Evolutionary conservation across 257 asterid genomes (phyloP).

Genomic region (Primulina eburnea): DNA sequence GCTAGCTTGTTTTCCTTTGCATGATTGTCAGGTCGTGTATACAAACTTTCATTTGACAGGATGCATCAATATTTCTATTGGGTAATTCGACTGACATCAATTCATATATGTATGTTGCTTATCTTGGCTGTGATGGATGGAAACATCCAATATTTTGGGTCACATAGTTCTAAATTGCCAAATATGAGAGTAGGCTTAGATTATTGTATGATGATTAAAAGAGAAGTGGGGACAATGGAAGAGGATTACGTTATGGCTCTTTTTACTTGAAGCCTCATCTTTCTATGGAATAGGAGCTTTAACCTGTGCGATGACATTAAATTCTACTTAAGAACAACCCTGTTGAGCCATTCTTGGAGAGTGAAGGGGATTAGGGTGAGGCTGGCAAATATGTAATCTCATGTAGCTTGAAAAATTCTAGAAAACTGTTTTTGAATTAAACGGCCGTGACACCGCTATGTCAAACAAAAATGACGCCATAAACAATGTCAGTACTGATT

Average conservation of each 20-base stretch:
- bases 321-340: not conserved
- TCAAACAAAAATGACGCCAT: not conserved
- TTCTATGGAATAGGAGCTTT: not conserved
- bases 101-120: not conserved
- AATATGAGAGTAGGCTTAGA: not conserved
- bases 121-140: not conserved
- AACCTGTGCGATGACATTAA: not conserved
- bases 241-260: not conserved
- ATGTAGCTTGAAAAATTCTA: too few species aligned
- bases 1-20: not conserved
- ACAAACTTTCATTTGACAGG: not conserved
- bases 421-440: too few species aligned
- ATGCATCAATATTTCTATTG: not conserved
- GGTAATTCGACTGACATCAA: constrained; percentile 1
- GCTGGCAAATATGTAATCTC: not conserved
- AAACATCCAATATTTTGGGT: not conserved
- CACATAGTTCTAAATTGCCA: too few species aligned
- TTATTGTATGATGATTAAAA: not conserved
- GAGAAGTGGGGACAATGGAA: not conserved
- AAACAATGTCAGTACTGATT: not conserved
- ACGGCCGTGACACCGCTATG: not conserved
- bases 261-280: not conserved
- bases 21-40: not conserved
- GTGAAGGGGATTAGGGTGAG: not conserved
- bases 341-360: not conserved